Evolutionary conservation across 1,284 basidiomycete species (phyloP).

Genomic region (Macrocybe sp.): DNA sequence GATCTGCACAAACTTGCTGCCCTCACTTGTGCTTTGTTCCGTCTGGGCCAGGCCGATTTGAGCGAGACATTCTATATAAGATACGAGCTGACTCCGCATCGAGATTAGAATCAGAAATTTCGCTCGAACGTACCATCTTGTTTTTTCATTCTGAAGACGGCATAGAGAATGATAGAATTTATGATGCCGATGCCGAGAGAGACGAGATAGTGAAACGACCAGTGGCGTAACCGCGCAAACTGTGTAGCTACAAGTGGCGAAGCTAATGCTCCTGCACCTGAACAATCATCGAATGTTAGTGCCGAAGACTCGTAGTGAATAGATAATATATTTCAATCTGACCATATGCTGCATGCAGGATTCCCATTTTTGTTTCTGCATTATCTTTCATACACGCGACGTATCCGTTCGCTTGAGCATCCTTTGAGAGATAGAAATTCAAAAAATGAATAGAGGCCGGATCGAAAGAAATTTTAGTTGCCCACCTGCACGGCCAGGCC

Average conservation of each 20-base stretch:
- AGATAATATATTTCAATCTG: not conserved
- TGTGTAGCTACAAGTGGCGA: constrained; percentile 67
- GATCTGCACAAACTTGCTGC: constrained; percentile 52
- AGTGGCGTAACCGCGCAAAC: constrained; percentile 46
- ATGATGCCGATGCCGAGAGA: constrained; percentile 51
- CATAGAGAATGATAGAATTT: constrained; percentile 39
- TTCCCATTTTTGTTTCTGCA: constrained; percentile 52
- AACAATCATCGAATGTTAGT: not conserved
- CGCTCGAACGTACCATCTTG: constrained; percentile 38
- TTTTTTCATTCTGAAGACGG: constrained; percentile 46
- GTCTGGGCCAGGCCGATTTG: constrained; percentile 34
- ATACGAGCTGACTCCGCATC: no score
- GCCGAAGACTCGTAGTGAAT: not conserved
- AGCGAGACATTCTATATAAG: constrained; percentile 30
- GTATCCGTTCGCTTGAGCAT: constrained; percentile 55
- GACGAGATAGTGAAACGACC: constrained; percentile 60
- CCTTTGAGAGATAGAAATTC: constrained; percentile 19
- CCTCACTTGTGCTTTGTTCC: constrained; percentile 29
- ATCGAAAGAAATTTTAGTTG: not conserved
- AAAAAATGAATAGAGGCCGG: not conserved
- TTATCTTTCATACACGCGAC: constrained; percentile 44
- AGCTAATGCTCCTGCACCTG: constrained; percentile 60
- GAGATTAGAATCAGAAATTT: not conserved
- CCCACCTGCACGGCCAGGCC: constrained; percentile 15
- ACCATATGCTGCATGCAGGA: constrained; percentile 46